Evolutionary conservation across 169 alveolate species (phyloP), one percentile per base, ranked within the genome.

Genomic region (Perkinsus chesapeaki): DNA sequence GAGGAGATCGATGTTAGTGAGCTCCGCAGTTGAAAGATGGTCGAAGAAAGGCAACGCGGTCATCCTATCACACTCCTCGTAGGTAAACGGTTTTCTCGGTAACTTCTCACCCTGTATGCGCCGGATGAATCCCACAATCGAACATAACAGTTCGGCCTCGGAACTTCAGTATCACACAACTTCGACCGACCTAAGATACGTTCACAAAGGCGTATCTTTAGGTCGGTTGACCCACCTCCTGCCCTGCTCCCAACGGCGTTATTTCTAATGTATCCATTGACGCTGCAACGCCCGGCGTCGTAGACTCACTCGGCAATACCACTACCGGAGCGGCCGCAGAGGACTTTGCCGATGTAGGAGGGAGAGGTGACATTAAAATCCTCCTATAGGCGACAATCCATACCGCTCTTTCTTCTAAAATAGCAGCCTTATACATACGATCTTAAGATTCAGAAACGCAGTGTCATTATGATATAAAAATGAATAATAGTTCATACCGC

Each of bases 111-210:
- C 99, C 99, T 92, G 98, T 96, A 39, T 97, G 97, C 23, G 99
- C 99, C 34, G 99, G 99, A 94, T 99, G 99, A 7, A 99, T 96
- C 20, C 99, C 99, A 94, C 99, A 99, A 95, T 99, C 99, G 94
- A 99, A 97, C 99, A 99, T 98, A 39, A 99, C 98, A 48, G 98
- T 96, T 91, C 96, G 96, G 34, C 98, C 98, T 92, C 97, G 98
- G 94, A 96, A 98, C 94, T 98, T 97, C 72, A 98, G 96, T 36
- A 98, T 95, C 20, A 99, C 99, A 93, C 99, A 99, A 5, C 99
- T 98, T 39, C 99, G 95, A 16, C 99, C 98, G 0, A 97, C 98
- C 93, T 98, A 98, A 92, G 7, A 31, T 10, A 31, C 39, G 16
- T 7, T 7, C 37, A 12, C 39, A 31, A 31, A 34, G 36, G 19